phyloP scores from a whole-genome alignment of 352 stramenopile genomes.

The Aphanomyces astaci region DNA sequence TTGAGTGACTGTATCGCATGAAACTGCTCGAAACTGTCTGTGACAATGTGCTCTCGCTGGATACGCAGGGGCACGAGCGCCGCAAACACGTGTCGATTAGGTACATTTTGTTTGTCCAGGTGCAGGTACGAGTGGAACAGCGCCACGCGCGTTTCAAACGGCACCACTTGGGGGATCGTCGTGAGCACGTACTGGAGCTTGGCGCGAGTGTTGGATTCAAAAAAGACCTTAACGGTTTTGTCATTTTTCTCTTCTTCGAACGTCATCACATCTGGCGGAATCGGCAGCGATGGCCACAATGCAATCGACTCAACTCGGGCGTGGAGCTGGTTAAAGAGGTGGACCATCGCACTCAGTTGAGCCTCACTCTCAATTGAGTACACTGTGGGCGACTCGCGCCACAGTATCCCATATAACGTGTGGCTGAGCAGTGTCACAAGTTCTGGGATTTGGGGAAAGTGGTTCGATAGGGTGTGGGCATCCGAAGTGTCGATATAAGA shows the following conservation, averaged over 20 bases:
- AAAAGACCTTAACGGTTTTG: conserved; percentile 10
- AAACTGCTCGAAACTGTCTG: conserved; percentile 85
- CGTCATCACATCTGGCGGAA: conserved; percentile 54
- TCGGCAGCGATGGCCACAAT: conserved; percentile 67
- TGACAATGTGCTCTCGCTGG: conserved; percentile 79
- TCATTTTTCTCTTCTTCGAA: conserved; percentile 58
- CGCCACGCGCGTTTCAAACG: conserved; percentile 63
- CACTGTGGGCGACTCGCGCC: not conserved
- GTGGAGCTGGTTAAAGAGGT: conserved; percentile 76
- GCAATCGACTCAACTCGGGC: conserved; percentile 49
- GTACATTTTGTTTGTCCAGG: conserved; percentile 45
- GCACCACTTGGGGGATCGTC: conserved; percentile 72
- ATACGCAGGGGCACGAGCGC: conserved; percentile 50
- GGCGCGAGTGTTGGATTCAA: not conserved
- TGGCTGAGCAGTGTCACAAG: not conserved
- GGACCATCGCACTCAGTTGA: conserved; percentile 40
- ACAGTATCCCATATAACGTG: conserved; percentile 17
- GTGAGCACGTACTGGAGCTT: conserved; percentile 41
- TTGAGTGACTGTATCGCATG: conserved; percentile 66
- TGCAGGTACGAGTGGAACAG: conserved; percentile 69
- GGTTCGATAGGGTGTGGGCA: not conserved
- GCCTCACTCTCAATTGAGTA: conserved; percentile 10
- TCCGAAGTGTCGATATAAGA: conserved; percentile 14
- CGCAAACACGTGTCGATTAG: conserved; percentile 54
- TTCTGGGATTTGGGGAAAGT: not conserved